Percentiles rank a stretch among this genome's conserved stretches.
Evolutionary conservation across 495 filamentous ascomycete genomes (phyloP).

Genomic region (Penicillium flavigenum): DNA sequence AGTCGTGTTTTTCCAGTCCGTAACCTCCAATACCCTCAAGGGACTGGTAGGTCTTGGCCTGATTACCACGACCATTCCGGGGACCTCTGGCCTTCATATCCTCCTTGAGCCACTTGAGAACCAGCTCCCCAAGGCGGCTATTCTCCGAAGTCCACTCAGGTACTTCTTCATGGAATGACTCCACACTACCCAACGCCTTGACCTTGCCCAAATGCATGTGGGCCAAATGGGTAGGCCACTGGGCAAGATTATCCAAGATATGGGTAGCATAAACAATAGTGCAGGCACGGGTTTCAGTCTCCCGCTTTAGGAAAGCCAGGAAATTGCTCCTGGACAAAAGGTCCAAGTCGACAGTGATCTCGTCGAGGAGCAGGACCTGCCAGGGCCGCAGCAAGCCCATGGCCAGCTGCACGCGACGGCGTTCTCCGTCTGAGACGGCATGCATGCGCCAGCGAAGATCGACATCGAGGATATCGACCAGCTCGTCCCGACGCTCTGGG

Average conservation of each 20-base stretch:
- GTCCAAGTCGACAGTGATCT: conserved; percentile 97
- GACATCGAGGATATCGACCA: conserved; percentile 86
- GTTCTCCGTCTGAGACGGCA: conserved; percentile 86
- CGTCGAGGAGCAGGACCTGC: conserved; percentile 86
- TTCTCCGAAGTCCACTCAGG: conserved; percentile 55
- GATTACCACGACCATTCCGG: conserved; percentile 56
- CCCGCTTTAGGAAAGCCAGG: conserved; percentile 77
- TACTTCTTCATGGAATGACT: conserved; percentile 49
- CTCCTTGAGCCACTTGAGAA: conserved; percentile 80
- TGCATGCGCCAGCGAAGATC: conserved; percentile 94
- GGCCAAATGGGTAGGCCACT: conserved; percentile 93
- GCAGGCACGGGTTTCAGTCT: conserved; percentile 78
- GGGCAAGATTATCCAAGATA: conserved; percentile 87
- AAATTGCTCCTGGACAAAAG: conserved; percentile 81
- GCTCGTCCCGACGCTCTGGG: conserved; percentile 76
- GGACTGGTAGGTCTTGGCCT: conserved; percentile 69
- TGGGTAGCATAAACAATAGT: conserved; percentile 98
- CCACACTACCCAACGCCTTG: conserved; percentile 75
- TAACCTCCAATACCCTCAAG: conserved; percentile 75
- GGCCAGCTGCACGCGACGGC: conserved; percentile 86
- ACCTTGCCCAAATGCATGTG: conserved; percentile 89
- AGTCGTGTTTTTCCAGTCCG: conserved; percentile 64
- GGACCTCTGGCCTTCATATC: conserved; percentile 82
- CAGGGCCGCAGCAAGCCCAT: conserved; percentile 97
- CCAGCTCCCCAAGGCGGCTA: conserved; percentile 76